A percentile compares a stretch with the other conserved stretches of the same genome.
phyloP scores from a whole-genome alignment of 257 asterid genomes.

The Solanum habrochaites region DNA sequence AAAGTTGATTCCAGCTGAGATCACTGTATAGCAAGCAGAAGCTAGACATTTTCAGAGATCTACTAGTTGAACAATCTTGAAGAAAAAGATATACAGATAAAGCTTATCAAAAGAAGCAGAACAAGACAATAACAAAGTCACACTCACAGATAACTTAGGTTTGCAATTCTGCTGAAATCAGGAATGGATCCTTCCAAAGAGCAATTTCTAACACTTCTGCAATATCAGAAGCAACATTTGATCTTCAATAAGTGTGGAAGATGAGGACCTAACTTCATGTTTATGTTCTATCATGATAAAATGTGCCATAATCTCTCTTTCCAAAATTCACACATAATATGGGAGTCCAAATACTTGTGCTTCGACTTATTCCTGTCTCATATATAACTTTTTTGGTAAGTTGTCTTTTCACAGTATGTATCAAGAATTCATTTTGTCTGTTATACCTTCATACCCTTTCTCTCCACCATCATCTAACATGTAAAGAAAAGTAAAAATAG shows the following conservation, averaged over 20 bases:
- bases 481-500: neutral
- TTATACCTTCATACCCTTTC: neutral
- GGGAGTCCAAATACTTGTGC: neutral
- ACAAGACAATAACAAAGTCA: neutral
- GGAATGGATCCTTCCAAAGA: slow-evolving; percentile 29
- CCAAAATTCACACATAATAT: neutral
- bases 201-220: slow-evolving; percentile 46
- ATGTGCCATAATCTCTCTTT: neutral
- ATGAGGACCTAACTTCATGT: neutral
- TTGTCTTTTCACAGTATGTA: neutral
- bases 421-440: neutral
- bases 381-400: neutral
- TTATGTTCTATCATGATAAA: neutral
- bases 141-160: slow-evolving; percentile 28
- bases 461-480: neutral
- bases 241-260: neutral
- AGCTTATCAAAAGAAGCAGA: neutral
- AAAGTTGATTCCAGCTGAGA: slow-evolving; percentile 35
- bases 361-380: neutral
- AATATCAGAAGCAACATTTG: neutral
- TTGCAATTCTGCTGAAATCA: slow-evolving; percentile 28
- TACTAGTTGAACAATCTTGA: neutral
- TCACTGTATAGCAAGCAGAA: slow-evolving; percentile 17
- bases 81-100: neutral
- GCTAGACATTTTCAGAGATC: neutral